These are phyloP conservation scores for Osmozyma mogii DNA, from an alignment of 805 yeast genomes.

Conservation along the genomic window DNA sequence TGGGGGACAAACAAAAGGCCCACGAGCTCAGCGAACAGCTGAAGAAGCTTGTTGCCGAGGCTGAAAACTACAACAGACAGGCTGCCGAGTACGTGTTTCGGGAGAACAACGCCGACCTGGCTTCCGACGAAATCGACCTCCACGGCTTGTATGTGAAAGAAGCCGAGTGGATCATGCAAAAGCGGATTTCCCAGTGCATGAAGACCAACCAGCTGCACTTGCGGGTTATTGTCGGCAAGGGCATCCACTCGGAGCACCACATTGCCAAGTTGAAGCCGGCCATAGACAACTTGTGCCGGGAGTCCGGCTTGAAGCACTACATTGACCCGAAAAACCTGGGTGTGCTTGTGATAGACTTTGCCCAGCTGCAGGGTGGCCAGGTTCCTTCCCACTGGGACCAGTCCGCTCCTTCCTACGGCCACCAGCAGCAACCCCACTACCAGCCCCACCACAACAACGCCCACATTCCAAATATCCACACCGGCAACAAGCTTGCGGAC, in stretches of 20 bases:
- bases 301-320: conserved; percentile 51
- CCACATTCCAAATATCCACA: conserved; percentile 7
- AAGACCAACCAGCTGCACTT: conserved; percentile 52
- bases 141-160: conserved; percentile 90
- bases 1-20: conserved; percentile 69
- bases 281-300: conserved; percentile 65
- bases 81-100: conserved; percentile 89
- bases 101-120: conserved; percentile 84
- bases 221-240: conserved; percentile 89
- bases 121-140: conserved; percentile 77
- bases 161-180: conserved; percentile 70
- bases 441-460: conserved; percentile 2
- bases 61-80: conserved; percentile 61
- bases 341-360: conserved; percentile 63
- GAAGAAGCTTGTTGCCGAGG: conserved; percentile 48
- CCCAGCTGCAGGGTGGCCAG: conserved; percentile 16
- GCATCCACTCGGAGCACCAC: conserved; percentile 73
- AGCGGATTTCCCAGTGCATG: conserved; percentile 61
- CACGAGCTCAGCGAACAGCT: conserved; percentile 65
- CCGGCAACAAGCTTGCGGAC: conserved; percentile 22
- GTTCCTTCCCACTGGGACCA: conserved; percentile 27
- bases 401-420: conserved; percentile 4
- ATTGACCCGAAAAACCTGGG: conserved; percentile 73
- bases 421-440: conserved; percentile 3
- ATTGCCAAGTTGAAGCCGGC: conserved; percentile 89